Base-by-base conservation (phyloP, 495 filamentous ascomycete genomes). In the Articulospora tetracladia region DNA sequence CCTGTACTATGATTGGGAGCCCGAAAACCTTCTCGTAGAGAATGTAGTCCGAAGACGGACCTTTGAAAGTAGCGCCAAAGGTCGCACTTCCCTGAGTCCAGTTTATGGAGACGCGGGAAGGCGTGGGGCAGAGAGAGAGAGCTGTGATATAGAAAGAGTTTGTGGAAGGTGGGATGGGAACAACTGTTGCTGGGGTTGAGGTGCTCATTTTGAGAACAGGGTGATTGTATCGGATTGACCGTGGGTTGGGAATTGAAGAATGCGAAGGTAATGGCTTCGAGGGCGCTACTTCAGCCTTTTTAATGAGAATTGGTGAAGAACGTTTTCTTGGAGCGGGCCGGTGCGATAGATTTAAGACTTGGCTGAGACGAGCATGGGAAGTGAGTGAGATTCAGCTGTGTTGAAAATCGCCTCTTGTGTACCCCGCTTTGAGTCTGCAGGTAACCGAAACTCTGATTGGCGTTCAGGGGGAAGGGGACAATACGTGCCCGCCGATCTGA, bases 1-100 rank as follows among this genome's bases (percentile, higher is more conserved):
- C 39, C 17, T 44, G 39, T 7, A 44, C 7, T 20, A 56, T 46
- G 24, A 56, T 44, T 11, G 53, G 53, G 10, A 13, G 11, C 0
- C 53, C 53, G 22, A 56, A 56, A 13, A 56, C 34, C 1, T 46
- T 56, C 17, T 56, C 53, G 34, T 12, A 15, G 11, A 56, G 36
- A 4, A 56, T 24, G 19, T 56, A 46, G 20, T 30, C 23, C n/a
- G 23, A n/a, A 12, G 28, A 39, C 23, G 53, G 53, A 0, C 53
- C 53, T 7, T 44, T 24, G 11, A 56, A 44, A 6, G 32, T 41
- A 24, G 53, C 36, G 2, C 53, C 53, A 27, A 56, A 56, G 11
- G 34, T 56, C 4, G 53, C 53, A 25, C 22, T 56, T 1, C 53
- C 53, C n/a, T 27, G 28, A 13, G 32, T 46, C 53, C 34, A 56